Base-by-base conservation (phyloP, 108 stramenopile species). In the Schizochytrium sp. region DNA sequence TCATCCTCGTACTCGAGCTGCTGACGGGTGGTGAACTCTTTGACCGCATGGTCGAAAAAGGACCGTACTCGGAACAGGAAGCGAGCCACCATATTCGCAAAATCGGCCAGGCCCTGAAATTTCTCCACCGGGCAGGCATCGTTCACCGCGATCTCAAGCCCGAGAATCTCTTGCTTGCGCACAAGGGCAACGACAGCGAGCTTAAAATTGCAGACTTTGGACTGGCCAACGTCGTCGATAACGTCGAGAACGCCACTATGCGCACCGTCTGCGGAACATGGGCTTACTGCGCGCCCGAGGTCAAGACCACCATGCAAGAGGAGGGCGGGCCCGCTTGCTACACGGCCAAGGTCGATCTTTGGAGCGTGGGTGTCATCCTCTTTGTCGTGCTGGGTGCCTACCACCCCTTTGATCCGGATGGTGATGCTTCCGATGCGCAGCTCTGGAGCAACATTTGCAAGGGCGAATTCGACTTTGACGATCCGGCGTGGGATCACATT, bases 141-240 rank as follows among this genome's bases (percentile, higher is more conserved):
- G 45, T 90, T 4, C 91, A 90, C 89, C 57, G 89, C 6, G 91
- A 90, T 45, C 45, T 92, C 6, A 92, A 92, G 72, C 91, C 91
- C 19, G 91, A 92, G 63, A 92, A 92, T 58, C 58, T 89, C 25
- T 19, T 92, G 5, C 90, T 90, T 53, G 19, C 41, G 34, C 60
- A 55, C 48, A 43, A 60, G 58, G 72, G 47, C 55, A 88, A 90
- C 14, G 71, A 98, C 89, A 94, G 96, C 43, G 90, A 93, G 5
- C 96, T 99, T 90, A 99, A 99, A 92, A 95, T 99, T 89, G 98
- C 98, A 21, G 99, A 99, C 91, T 99, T 99, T 90, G 99, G 99
- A 21, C 98, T 99, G 83, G 97, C 98, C 87, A 97, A 99, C 91
- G 93, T 94, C 58, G 91, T 95, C 25, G 91, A 91, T 2, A 92